phyloP scores from a whole-genome alignment of 1,284 basidiomycete genomes.

The Pseudozyma hubeiensis region DNA sequence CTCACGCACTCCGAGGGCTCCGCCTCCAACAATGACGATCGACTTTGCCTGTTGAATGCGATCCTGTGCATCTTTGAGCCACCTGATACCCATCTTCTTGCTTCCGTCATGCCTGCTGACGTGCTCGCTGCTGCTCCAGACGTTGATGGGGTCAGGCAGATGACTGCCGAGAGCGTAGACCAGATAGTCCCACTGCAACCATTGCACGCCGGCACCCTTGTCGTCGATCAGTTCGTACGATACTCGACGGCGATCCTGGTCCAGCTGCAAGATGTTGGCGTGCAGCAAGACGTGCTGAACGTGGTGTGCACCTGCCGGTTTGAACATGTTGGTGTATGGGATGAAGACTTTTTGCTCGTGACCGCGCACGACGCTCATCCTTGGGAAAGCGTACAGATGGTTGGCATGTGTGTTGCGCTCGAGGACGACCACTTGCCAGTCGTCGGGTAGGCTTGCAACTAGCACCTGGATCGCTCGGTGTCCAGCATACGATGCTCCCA shows the following conservation, averaged over 20 bases:
- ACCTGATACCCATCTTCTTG: slow-evolving; percentile 37
- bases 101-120: slow-evolving; percentile 19
- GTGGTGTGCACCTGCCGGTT: slow-evolving; percentile 7
- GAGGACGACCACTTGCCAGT: slow-evolving; percentile 78
- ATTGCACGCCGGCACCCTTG: slow-evolving; percentile 7
- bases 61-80: slow-evolving; percentile 41
- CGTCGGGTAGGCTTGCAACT: slow-evolving; percentile 73
- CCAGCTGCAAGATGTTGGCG: slow-evolving; percentile 24
- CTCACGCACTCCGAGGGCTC: slow-evolving; percentile 21
- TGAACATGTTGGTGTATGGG: slow-evolving; percentile 74
- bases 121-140: slow-evolving; percentile 27
- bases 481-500: slow-evolving; percentile 61
- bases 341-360: slow-evolving; percentile 74
- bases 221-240: slow-evolving; percentile 28
- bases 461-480: slow-evolving; percentile 75
- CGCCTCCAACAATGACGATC: slow-evolving; percentile 39
- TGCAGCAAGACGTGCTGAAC: slow-evolving; percentile 20
- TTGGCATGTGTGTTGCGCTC: slow-evolving; percentile 76
- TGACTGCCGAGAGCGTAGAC: slow-evolving; percentile 49
- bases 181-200: slow-evolving; percentile 38
- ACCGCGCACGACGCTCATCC: slow-evolving; percentile 69
- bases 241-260: slow-evolving; percentile 5
- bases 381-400: slow-evolving; percentile 71
- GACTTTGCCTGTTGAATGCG: slow-evolving; percentile 24
- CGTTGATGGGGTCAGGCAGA: slow-evolving; percentile 47